Base-by-base conservation (phyloP, 345 rosid species). In the Eucalyptus pumila region DNA sequence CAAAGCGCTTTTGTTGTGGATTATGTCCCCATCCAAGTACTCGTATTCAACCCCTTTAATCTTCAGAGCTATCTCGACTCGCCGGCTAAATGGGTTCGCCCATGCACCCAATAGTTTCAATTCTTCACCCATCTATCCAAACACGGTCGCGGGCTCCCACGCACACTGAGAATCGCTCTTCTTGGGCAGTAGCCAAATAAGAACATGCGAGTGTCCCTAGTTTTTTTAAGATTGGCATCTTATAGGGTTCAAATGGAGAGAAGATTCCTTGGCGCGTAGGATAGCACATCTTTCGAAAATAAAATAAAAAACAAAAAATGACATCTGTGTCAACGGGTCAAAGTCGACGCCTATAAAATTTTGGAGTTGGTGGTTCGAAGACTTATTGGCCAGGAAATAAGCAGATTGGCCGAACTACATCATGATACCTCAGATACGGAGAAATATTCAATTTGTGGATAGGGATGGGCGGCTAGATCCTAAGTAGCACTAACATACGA, bases 41-140 rank as follows among this genome's bases (percentile, higher is more conserved):
- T 93, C 91, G 30, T 91, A 93, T 21, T 89, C 86, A 3, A 93
- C 69, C 5, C 94, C 92, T 90, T 93, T 92, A 14, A 91, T 81
- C 87, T 90, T 91, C 14, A 92, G 88, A 30, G 92, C 91, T 49
- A 90, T 86, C 88, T 91, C 91, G 1, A 93, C 91, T 47, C 92
- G 88, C 27, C 86, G 4, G 62, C 90, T 90, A 50, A 87, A 87
- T 4, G 88, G 87, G 90, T 91, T 93, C 6, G 56, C 85, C 88
- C 90, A 86, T 12, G 76, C 49, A 37, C 94, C 94, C 14, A 89
- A 30, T 47, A 93, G 44, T 89, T 91, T 90, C 87, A 91, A 92
- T 54, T 88, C 89, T 80, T 86, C 37, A 13, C 34, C 81, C 81
- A 72, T 72, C 26, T 72, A 72, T 34, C 44, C 44, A 34, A 72